Percentiles rank a stretch among this genome's conserved stretches.
Conservation (phyloP, 495 filamentous ascomycete genomes). For the Neurospora africana region DNA sequence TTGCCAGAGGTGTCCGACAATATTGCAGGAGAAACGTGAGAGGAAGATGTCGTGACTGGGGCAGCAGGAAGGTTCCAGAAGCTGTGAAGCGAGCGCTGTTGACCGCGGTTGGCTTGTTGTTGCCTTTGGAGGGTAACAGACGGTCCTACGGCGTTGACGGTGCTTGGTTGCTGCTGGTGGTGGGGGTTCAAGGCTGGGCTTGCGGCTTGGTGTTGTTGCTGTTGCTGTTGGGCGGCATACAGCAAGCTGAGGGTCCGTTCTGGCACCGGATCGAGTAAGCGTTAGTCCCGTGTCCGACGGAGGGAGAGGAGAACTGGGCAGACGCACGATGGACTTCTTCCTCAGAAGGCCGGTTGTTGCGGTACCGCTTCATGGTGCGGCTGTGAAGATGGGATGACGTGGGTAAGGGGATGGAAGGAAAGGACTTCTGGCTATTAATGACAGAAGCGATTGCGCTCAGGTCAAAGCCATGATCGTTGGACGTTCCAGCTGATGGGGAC, state of each 20-base stretch:
- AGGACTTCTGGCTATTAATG: constrained; percentile 10
- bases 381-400: constrained; percentile 26
- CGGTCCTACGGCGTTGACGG: neutral
- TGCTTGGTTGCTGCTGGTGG: constrained; percentile 1
- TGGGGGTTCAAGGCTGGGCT: neutral
- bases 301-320: neutral
- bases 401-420: constrained; percentile 8
- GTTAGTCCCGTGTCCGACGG: neutral
- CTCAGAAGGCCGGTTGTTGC: constrained; percentile 39
- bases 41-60: constrained; percentile 5
- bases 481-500: constrained; percentile 19
- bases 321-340: constrained; percentile 36
- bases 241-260: constrained; percentile 38
- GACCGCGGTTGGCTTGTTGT: constrained; percentile 1
- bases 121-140: neutral
- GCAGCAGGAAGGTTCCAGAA: constrained; percentile 35
- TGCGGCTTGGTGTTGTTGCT: constrained; percentile 1
- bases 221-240: constrained; percentile 29
- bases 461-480: constrained; percentile 14
- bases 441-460: constrained; percentile 16
- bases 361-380: constrained; percentile 41
- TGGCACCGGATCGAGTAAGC: constrained; percentile 13
- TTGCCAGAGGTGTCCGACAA: neutral
- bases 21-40: neutral
- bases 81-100: constrained; percentile 36